These are phyloP conservation scores for Agarophyton chilense DNA, from an alignment of 23 red algal genomes.

Conservation along the genomic window DNA sequence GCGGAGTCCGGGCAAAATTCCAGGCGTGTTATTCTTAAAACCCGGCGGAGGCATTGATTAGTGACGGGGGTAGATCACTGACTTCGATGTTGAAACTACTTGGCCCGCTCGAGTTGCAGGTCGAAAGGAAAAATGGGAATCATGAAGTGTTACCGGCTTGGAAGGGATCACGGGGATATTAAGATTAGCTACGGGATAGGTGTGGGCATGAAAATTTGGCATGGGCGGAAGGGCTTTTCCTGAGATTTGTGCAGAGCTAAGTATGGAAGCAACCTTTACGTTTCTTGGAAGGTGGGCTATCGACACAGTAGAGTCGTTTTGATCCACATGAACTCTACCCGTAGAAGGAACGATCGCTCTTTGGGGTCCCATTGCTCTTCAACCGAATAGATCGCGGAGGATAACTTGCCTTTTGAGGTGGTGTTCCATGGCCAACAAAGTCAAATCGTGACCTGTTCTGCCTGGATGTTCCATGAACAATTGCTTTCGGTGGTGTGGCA, in stretches of 20 bases:
- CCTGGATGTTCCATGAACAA: conserved; percentile 12
- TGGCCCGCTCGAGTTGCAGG: background rate
- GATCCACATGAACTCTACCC: background rate
- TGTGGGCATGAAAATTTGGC: conserved; percentile 36
- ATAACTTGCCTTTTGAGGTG: background rate
- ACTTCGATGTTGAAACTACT: background rate
- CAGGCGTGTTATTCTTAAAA: conserved; percentile 77
- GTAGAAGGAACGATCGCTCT: background rate
- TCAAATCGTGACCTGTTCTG: conserved; percentile 58
- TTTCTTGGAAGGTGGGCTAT: conserved; percentile 49
- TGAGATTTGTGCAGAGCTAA: conserved; percentile 51
- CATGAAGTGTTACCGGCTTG: conserved; percentile 9
- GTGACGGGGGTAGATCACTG: background rate
- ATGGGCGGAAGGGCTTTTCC: conserved; percentile 49
- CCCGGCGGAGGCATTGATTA: conserved; percentile 50
- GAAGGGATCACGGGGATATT: conserved; percentile 23
- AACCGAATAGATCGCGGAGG: background rate
- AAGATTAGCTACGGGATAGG: conserved; percentile 13
- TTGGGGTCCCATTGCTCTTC: conserved; percentile 9
- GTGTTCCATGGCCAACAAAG: conserved; percentile 35
- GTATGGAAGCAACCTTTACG: conserved; percentile 63
- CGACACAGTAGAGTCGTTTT: background rate
- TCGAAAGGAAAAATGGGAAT: conserved; percentile 9
- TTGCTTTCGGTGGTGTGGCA: background rate
- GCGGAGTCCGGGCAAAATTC: conserved; percentile 70